phyloP scores from a whole-genome alignment of 257 asterid species.

The Ballota nigra region DNA sequence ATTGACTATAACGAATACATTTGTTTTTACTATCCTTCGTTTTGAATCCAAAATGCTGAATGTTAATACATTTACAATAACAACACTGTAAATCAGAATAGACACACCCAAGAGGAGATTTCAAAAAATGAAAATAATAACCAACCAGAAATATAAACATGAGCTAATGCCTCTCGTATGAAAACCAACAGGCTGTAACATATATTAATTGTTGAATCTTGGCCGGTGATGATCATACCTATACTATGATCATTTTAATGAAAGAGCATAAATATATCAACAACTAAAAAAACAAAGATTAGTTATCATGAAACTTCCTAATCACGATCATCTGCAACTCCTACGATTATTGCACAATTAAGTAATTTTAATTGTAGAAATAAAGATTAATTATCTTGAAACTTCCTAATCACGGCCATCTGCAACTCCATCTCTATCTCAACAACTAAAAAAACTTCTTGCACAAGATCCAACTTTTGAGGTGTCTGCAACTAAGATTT shows the following conservation, averaged over 20 bases:
- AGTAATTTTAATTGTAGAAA: no score
- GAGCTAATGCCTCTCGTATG: background rate
- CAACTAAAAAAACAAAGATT: no score
- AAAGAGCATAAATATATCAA: no score
- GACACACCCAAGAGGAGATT: background rate
- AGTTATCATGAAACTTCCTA: no score
- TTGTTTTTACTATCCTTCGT: background rate
- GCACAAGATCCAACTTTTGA: constrained; percentile 25
- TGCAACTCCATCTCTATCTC: constrained; percentile 24
- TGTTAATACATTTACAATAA: constrained; percentile 25
- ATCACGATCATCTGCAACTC: no score
- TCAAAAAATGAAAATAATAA: background rate
- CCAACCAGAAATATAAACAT: constrained; percentile 9
- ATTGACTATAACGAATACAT: background rate
- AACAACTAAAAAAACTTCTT: constrained; percentile 16
- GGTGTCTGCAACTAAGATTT: constrained; percentile 15
- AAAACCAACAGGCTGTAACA: background rate
- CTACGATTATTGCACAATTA: no score
- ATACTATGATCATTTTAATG: no score
- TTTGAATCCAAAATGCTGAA: constrained; percentile 17
- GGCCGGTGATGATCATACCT: no score
- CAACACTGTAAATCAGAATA: background rate
- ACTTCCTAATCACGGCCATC: background rate
- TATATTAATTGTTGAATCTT: no score
- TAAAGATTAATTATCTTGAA: no score